Conservation (phyloP, 805 yeast species). For the Spathaspora passalidarum region DNA sequence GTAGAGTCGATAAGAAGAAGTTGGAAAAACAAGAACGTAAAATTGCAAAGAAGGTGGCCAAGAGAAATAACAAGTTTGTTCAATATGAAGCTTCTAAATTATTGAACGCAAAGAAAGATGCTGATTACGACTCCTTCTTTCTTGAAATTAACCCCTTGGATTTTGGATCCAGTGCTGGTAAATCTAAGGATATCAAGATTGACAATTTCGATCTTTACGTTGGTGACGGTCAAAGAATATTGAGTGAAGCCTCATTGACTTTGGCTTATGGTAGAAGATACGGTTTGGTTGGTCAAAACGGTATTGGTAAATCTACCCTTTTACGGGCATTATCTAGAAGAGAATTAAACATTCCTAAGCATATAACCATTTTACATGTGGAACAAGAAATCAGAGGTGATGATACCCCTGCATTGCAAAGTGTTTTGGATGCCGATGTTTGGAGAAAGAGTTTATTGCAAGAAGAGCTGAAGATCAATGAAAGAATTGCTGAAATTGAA, state of each 20-base stretch:
- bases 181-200: slow-evolving; percentile 92
- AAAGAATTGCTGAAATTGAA: slow-evolving; percentile 74
- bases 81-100: slow-evolving; percentile 93
- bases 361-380: slow-evolving; percentile 92
- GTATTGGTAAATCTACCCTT: slow-evolving; percentile 98
- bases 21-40: slow-evolving; percentile 96
- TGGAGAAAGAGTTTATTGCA: slow-evolving; percentile 89
- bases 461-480: slow-evolving; percentile 74
- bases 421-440: slow-evolving; percentile 98
- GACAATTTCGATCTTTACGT: slow-evolving; percentile 93
- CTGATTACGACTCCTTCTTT: slow-evolving; percentile 92
- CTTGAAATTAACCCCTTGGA: slow-evolving; percentile 94
- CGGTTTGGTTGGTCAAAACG: slow-evolving; percentile 98
- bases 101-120: slow-evolving; percentile 58
- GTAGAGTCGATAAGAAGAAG: slow-evolving; percentile 93
- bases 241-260: slow-evolving; percentile 83
- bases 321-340: slow-evolving; percentile 89
- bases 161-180: slow-evolving; percentile 78
- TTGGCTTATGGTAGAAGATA: slow-evolving; percentile 91
- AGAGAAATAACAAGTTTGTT: slow-evolving; percentile 78
- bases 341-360: slow-evolving; percentile 91
- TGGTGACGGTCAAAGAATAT: slow-evolving; percentile 91
- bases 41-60: slow-evolving; percentile 95
- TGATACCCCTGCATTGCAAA: slow-evolving; percentile 84
- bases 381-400: slow-evolving; percentile 97